Base-by-base conservation (phyloP, 192 early-diverging fungal species). In the Mortierella claussenii region DNA sequence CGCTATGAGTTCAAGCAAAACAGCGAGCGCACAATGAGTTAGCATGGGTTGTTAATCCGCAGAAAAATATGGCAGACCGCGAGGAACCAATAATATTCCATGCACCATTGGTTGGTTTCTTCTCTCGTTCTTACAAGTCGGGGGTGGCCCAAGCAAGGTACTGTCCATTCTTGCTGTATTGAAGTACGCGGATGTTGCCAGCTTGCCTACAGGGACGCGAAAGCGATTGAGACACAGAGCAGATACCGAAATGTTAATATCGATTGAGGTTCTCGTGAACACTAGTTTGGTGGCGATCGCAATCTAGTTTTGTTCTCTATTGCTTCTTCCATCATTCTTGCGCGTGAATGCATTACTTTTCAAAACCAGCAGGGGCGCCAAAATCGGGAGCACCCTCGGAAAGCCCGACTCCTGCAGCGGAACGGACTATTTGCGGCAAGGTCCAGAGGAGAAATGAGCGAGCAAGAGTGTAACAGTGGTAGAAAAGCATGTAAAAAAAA, bases 141-240 rank as follows among this genome's bases (percentile, higher is more conserved):
- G 82, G 76, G 6, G 85, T 86, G 40, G 84, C 82, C 82, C 87
- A 91, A 50, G 90, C 91, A 69, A 93, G 81, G 65, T 80, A 83
- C 60, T 80, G 69, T 34, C 91, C 90, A 63, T 95, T 82, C 70
- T 88, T 85, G 79, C 90, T 93, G 80, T 94, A 95, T 40, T 85
- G 86, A 45, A 89, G 83, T 30, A 78, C 79, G 60, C 87, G 85
- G 30, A 81, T 76, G 58, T 80, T 80, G 51, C 78, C 76, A 53
- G 66, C 54, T 32, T 82, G 80, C 56, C 80, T 83, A 51, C n/a
- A 23, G 27, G 33, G 15, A 23, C 23, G 27, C 15, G 34, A 13
- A 50, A 17, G 7, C 4, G 27, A 31, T 21, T 44, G 4, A 28
- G 30, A 31, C 13, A 61, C 53, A 28, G 21, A 55, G 20, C 40